Base-by-base conservation (phyloP, 2,329 filamentous ascomycete genomes). In the Aspergillus bombycis region DNA sequence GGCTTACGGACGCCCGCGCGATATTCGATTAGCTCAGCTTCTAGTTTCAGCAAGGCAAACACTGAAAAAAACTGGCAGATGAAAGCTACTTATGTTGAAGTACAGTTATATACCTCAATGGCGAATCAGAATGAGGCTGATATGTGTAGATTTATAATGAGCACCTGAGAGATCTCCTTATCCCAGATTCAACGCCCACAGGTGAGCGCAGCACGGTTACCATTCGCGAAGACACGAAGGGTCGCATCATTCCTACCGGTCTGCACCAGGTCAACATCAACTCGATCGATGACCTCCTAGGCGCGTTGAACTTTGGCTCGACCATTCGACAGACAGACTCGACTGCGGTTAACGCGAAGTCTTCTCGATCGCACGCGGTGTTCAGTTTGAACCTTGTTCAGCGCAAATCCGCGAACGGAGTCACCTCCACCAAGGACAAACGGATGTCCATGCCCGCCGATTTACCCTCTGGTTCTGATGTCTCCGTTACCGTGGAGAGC, bases 341-440 rank as follows among this genome's bases (percentile, higher is more conserved):
- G 28, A 99, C 95, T 2, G 95, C 94, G 3, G 95, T 98, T 74
- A 99, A 99, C 75, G 95, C 94, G 50, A 94, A 97, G 75, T 99
- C 95, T 0, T 99, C 95, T 12, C 93, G 95, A 67, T 99, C 95
- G 1, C 95, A 99, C 77, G 95, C 95, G 38, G 94, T 99, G 34
- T 98, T 99, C 79, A 97, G 93, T 75, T 82, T 99, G 66, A 98
- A 98, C 72, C 85, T 99, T 9, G 85, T 98, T 9, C 74, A 97
- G 81, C 91, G 91, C 72, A 95, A 92, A 79, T 62, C 82, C 78
- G 57, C 62, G 1, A 68, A 61, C 21, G 67, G 71, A n/a, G 65
- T 72, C 1, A 79, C 84, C 4, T 83, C 87, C 19, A 83, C 83
- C 14, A 83, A 86, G 34, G 93, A 97, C 68, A 97, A 96, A 80